Evolutionary conservation across 768 basidiomycete species (phyloP).

Genomic region (Lactarius sp.): DNA sequence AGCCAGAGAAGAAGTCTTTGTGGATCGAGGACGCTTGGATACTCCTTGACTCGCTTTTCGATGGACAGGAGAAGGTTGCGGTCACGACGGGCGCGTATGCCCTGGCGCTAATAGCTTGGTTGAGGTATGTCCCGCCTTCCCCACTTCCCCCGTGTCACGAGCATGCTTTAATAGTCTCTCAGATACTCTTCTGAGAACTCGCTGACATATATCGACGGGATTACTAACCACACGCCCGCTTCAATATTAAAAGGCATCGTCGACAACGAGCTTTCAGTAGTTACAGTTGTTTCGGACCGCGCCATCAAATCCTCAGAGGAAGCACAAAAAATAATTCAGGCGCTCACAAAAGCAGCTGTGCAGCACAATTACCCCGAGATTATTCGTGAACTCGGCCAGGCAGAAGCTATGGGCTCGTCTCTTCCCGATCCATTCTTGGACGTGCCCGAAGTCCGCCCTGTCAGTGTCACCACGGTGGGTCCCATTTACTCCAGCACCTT

Average conservation of each 20-base stretch:
- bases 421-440: conserved; percentile 41
- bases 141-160: neutral
- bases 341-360: conserved; percentile 57
- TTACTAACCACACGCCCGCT: conserved; percentile 27
- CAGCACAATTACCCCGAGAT: conserved; percentile 46
- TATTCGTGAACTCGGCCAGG: conserved; percentile 52
- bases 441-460: conserved; percentile 62
- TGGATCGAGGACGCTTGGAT: conserved; percentile 64
- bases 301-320: conserved; percentile 50
- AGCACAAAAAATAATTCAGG: conserved; percentile 48
- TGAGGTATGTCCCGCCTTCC: conserved; percentile 38
- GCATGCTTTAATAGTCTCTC: conserved; percentile 22
- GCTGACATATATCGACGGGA: conserved; percentile 12
- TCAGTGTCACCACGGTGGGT: conserved; percentile 41
- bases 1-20: conserved; percentile 38
- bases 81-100: conserved; percentile 64
- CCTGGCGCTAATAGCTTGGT: conserved; percentile 55
- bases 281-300: conserved; percentile 53
- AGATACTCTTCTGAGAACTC: conserved; percentile 38
- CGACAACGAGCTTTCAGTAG: conserved; percentile 45
- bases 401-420: conserved; percentile 41
- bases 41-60: conserved; percentile 56
- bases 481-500: conserved; percentile 3
- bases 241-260: conserved; percentile 35
- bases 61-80: conserved; percentile 39